Evolutionary conservation across 306 rosid species (phyloP).

Genomic region (Oxytropis ochrocephala): DNA sequence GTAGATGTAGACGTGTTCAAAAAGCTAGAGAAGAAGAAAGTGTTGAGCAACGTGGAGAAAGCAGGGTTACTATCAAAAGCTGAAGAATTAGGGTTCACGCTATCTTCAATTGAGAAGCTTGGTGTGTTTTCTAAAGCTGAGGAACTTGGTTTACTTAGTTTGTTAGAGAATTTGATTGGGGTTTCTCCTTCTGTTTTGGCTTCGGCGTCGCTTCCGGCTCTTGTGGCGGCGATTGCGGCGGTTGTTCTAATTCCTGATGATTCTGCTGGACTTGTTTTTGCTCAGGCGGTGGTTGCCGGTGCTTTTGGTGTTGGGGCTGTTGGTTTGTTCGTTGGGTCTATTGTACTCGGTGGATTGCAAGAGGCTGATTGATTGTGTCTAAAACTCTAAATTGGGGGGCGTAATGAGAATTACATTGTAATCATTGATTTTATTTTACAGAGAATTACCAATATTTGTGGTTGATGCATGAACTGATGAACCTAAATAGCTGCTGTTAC

Average conservation of each 20-base stretch:
- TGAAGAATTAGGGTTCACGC: conserved; percentile 73
- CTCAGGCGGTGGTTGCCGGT: conserved; percentile 55
- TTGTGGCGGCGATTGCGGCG: conserved; percentile 57
- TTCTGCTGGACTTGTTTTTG: conserved; percentile 53
- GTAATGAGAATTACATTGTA: neutral
- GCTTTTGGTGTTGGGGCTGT: conserved; percentile 61
- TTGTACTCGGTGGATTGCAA: conserved; percentile 74
- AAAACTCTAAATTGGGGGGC: neutral
- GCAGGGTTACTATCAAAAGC: conserved; percentile 82
- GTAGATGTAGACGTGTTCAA: conserved; percentile 93
- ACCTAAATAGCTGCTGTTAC: too few species aligned
- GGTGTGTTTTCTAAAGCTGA: conserved; percentile 89
- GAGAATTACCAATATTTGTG: too few species aligned
- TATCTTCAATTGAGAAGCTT: conserved; percentile 78
- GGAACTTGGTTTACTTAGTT: conserved; percentile 77
- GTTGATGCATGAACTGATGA: too few species aligned
- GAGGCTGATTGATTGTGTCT: conserved; percentile 66
- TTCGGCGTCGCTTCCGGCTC: conserved; percentile 57
- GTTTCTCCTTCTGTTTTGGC: conserved; percentile 68
- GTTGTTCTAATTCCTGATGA: conserved; percentile 75
- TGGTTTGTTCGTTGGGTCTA: conserved; percentile 66
- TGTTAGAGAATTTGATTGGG: conserved; percentile 49
- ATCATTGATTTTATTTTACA: neutral
- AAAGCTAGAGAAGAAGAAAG: conserved; percentile 74
- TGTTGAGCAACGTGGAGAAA: conserved; percentile 80